These are phyloP conservation scores for Chamaecyparis obtusa DNA, from an alignment of 75 land plant genomes.

Conservation along the genomic window DNA sequence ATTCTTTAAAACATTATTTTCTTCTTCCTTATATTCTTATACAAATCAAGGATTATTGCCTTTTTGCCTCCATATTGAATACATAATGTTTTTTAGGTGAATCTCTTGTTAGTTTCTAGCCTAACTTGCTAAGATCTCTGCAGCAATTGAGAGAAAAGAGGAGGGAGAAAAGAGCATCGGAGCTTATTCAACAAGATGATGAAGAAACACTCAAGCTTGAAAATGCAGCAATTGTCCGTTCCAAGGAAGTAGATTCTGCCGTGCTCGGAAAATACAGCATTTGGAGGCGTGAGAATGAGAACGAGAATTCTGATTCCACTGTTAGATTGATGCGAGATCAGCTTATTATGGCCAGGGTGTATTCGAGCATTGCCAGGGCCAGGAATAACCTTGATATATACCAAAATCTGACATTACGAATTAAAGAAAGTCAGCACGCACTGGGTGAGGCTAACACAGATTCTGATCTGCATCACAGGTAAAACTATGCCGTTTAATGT, in stretches of 20 bases:
- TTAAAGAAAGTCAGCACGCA: constrained; percentile 58
- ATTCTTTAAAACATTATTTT: neutral
- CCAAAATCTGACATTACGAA: constrained; percentile 40
- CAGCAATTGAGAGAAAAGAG: constrained; percentile 74
- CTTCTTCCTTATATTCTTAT: neutral
- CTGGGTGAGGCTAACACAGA: constrained; percentile 68
- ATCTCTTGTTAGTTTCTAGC: neutral
- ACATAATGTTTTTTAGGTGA: neutral
- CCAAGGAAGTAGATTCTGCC: constrained; percentile 77
- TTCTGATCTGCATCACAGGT: constrained; percentile 69
- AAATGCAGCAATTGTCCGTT: constrained; percentile 80
- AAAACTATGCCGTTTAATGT: neutral
- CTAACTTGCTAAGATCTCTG: constrained; percentile 6
- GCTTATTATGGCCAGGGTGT: constrained; percentile 91
- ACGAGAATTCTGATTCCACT: constrained; percentile 80
- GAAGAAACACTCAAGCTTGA: constrained; percentile 66
- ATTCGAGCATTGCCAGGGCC: constrained; percentile 72
- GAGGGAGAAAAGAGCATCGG: constrained; percentile 61
- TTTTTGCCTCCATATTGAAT: neutral
- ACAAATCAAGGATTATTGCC: neutral
- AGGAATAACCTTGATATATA: constrained; percentile 49
- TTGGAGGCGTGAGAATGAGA: constrained; percentile 89
- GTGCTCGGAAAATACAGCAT: constrained; percentile 84
- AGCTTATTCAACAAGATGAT: constrained; percentile 66
- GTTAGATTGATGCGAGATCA: constrained; percentile 92